Conservation (phyloP, 352 stramenopile species). For the Phytopythium cucurbitacearum region DNA sequence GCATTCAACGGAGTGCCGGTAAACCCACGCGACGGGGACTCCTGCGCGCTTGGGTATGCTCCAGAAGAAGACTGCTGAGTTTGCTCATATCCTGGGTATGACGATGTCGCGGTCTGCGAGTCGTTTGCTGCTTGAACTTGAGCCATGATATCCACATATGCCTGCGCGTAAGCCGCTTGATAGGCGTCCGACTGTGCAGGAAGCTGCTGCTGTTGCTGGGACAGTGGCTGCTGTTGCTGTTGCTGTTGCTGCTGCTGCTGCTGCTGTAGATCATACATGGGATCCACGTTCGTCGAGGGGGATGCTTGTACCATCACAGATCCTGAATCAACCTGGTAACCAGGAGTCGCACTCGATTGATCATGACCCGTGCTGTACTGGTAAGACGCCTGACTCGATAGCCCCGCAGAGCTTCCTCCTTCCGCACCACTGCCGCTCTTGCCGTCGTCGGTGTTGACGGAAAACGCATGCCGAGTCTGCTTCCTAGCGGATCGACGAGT, state of each 20-base stretch:
- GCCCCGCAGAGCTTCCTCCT: too few relatives aligned
- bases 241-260: slow-evolving; percentile 6
- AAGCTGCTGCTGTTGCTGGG: slow-evolving; percentile 8
- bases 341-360: slow-evolving; percentile 7
- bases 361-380: background rate
- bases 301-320: too few relatives aligned
- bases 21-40: slow-evolving; percentile 1
- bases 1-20: too few relatives aligned
- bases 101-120: slow-evolving; percentile 6
- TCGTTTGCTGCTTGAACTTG: slow-evolving; percentile 37
- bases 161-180: slow-evolving; percentile 61
- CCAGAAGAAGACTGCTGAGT: slow-evolving; percentile 3
- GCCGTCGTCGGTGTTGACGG: too few relatives aligned
- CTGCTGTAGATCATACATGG: background rate
- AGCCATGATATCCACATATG: slow-evolving; percentile 56
- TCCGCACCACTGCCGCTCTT: too few relatives aligned
- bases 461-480: too few relatives aligned
- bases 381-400: too few relatives aligned
- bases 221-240: slow-evolving; percentile 6
- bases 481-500: too few relatives aligned
- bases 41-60: slow-evolving; percentile 13
- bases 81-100: too few relatives aligned
- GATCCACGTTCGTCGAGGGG: too few relatives aligned
- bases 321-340: too few relatives aligned
- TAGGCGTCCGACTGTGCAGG: slow-evolving; percentile 33